phyloP scores from a whole-genome alignment of 164 flowering plant genomes.

The Vitis vinifera region ASM3070453v1 NC_081822.1:6839501-6840000 shows the following conservation, averaged over 20 bases:
- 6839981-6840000: neutral
- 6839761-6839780: neutral
- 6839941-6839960: neutral
- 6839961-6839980: neutral
- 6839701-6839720: neutral
- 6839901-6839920: conserved; percentile 1
- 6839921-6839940: neutral
- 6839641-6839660: conserved; percentile 84
- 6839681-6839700: conserved; percentile 36
- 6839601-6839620: conserved; percentile 94
- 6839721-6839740: neutral
- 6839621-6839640: conserved; percentile 73
- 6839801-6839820: neutral
- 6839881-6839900: neutral
- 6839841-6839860: neutral
- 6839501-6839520: conserved; percentile 97
- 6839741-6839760: neutral
- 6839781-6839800: conserved; percentile 1
- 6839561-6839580: conserved; percentile 99
- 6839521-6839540: conserved; percentile 93
- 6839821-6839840: neutral
- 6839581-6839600: conserved; percentile 93
- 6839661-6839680: conserved; percentile 65
- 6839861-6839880: neutral
- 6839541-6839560: conserved; percentile 97